Conservation (phyloP, 2,329 filamentous ascomycete genomes). For the Diatrype stigma region DNA sequence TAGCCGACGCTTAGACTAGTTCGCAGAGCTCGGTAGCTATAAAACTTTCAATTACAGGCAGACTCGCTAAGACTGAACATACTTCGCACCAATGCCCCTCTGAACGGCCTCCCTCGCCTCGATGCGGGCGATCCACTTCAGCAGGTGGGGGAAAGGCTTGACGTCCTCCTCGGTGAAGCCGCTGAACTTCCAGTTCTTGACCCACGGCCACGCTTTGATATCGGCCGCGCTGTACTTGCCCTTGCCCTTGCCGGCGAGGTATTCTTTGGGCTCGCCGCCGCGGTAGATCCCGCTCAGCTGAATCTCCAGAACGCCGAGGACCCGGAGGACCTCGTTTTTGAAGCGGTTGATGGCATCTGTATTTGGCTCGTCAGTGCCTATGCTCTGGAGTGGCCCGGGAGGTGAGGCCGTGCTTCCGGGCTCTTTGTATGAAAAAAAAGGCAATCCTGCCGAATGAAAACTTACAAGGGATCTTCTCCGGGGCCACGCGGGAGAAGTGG, state of each 20-base stretch:
- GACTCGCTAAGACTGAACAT: too few species aligned
- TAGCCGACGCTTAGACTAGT: too few species aligned
- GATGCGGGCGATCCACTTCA: constrained; percentile 7
- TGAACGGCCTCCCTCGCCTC: constrained; percentile 1
- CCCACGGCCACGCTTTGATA: constrained; percentile 5
- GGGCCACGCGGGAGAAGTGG: constrained; percentile 39
- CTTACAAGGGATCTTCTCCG: constrained; percentile 39
- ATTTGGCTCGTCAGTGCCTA: background rate
- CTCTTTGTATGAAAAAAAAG: too few species aligned
- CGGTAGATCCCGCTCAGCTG: constrained; percentile 27
- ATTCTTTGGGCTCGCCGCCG: constrained; percentile 3
- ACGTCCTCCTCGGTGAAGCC: constrained; percentile 6
- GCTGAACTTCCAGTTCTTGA: constrained; percentile 3
- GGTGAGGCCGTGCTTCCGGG: too few species aligned
- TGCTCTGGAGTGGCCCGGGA: too few species aligned
- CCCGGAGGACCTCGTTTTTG: constrained; percentile 46
- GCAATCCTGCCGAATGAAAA: too few species aligned
- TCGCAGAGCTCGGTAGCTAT: too few species aligned
- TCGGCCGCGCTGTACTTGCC: constrained; percentile 7
- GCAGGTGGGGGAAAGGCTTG: constrained; percentile 3
- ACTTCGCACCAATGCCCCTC: constrained; percentile 3
- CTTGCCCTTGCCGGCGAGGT: constrained; percentile 5
- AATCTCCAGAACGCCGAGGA: constrained; percentile 53
- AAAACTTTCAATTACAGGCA: too few species aligned
- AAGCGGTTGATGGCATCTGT: constrained; percentile 44